Evolutionary conservation across 805 yeast species (phyloP).

Genomic region (Wickerhamia fluorescens): DNA sequence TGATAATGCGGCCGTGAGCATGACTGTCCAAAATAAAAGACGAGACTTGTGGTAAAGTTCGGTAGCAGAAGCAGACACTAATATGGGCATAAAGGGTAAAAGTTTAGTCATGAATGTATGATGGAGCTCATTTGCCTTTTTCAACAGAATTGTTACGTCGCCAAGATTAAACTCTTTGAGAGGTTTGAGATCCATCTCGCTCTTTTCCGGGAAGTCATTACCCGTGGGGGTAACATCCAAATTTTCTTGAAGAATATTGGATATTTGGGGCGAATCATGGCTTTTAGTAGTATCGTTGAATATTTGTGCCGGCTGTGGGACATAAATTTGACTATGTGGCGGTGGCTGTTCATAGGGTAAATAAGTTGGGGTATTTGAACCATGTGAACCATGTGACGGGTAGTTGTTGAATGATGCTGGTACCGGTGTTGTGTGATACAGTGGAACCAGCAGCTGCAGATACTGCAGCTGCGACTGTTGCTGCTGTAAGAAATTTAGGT

Average conservation of each 20-base stretch:
- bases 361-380: constrained; percentile 5
- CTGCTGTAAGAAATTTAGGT: constrained; percentile 22
- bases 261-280: constrained; percentile 8
- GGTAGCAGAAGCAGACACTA: constrained; percentile 61
- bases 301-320: constrained; percentile 5
- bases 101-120: constrained; percentile 57
- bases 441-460: background rate
- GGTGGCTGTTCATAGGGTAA: constrained; percentile 3
- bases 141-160: constrained; percentile 58
- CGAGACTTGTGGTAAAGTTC: constrained; percentile 81
- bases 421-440: constrained; percentile 1
- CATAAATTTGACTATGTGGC: constrained; percentile 5
- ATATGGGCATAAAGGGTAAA: constrained; percentile 73
- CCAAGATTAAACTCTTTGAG: constrained; percentile 69
- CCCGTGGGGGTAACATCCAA: constrained; percentile 25
- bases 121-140: constrained; percentile 69
- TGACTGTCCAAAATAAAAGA: constrained; percentile 83
- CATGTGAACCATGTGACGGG: constrained; percentile 4
- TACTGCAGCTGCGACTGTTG: constrained; percentile 6
- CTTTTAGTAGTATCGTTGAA: constrained; percentile 12
- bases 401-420: constrained; percentile 6
- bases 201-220: constrained; percentile 5
- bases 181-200: no score
- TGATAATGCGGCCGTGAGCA: constrained; percentile 76
- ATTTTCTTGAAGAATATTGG: constrained; percentile 16